phyloP scores from a whole-genome alignment of 352 stramenopile species.

The Elongisporangium senticosum region DNA sequence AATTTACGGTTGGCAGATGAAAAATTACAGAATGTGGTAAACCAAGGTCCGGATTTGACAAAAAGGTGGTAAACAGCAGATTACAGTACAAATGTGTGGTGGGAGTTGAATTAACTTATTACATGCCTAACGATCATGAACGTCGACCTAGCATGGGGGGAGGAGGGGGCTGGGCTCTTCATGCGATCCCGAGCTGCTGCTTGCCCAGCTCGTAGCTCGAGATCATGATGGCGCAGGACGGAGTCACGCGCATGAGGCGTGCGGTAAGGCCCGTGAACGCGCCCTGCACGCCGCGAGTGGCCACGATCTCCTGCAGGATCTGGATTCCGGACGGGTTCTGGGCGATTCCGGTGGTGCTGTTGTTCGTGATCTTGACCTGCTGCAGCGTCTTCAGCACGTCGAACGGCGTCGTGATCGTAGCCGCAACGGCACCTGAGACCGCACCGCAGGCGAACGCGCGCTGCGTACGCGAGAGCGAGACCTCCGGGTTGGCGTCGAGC shows the following conservation, averaged over 20 bases:
- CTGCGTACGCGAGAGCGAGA: slow-evolving; percentile 40
- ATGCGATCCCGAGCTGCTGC: slow-evolving; percentile 52
- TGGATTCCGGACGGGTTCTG: slow-evolving; percentile 27
- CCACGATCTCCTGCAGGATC: slow-evolving; percentile 49
- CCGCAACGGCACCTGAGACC: slow-evolving; percentile 81
- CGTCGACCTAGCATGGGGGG: background rate
- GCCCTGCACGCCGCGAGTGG: slow-evolving; percentile 34
- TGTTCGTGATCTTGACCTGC: slow-evolving; percentile 50
- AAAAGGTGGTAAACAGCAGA: background rate
- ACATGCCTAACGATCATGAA: background rate
- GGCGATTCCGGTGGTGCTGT: slow-evolving; percentile 26
- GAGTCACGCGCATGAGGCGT: slow-evolving; percentile 59
- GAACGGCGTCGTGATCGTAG: slow-evolving; percentile 91
- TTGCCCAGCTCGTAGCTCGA: slow-evolving; percentile 80
- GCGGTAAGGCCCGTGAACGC: slow-evolving; percentile 64
- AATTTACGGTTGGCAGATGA: background rate
- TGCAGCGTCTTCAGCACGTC: slow-evolving; percentile 95
- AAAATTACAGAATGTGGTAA: background rate
- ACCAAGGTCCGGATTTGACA: background rate
- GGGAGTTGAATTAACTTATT: background rate
- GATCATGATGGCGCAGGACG: slow-evolving; percentile 87
- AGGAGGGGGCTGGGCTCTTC: slow-evolving; percentile 2
- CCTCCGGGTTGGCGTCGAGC: slow-evolving; percentile 10
- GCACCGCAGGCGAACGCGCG: slow-evolving; percentile 85
- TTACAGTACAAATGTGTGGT: background rate